Base-by-base conservation (phyloP, 768 basidiomycete genomes). In the Mycena epipterygia region DNA sequence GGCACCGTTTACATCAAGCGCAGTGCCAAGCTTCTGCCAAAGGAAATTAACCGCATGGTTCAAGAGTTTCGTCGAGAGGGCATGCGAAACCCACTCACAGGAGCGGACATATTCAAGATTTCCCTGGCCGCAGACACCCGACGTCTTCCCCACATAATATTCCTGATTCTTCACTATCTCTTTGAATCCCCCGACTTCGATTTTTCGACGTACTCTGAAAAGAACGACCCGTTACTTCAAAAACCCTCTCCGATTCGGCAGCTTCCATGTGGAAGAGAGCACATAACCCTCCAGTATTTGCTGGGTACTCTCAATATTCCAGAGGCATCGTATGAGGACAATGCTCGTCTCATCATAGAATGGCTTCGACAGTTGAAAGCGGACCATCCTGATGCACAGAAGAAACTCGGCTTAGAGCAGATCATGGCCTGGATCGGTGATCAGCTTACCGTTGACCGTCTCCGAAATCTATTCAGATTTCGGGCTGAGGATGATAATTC, bases 291-390 rank as follows among this genome's bases (percentile, higher is more conserved):
- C 0, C 83, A 85, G 68, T 83, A 76, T 62, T 75, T 85, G 3
- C 79, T 85, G 1, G 79, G 80, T 0, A 82, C 81, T 0, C 76
- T 78, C 25, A 63, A 79, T 64, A 80, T 84, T 48, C 72, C 80
- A 3, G 84, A 86, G 57, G 82, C 82, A 3, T 83, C 81, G 56
- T 86, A 86, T 44, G 78, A 83, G 23, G 83, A 80, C 12, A 82
- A 84, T 71, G 42, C 58, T 3, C 68, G 68, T n/a, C 70, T 85
- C 0, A 68, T 83, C 3, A 32, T 72, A 30, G 77, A 83, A 69
- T 83, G 78, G 77, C 71, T 81, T 19, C 52, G 32, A 1, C 83
- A 84, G 68, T 70, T 83, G 25, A 68, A 73, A 0, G 53, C 72
- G 25, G 53, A 75, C 39, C 70, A 59, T 13, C 41, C 64, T 3